These are phyloP conservation scores for Bothriochloa decipiens DNA, from an alignment of 176 grass and related monocot genomes.

Conservation along the genomic window DNA sequence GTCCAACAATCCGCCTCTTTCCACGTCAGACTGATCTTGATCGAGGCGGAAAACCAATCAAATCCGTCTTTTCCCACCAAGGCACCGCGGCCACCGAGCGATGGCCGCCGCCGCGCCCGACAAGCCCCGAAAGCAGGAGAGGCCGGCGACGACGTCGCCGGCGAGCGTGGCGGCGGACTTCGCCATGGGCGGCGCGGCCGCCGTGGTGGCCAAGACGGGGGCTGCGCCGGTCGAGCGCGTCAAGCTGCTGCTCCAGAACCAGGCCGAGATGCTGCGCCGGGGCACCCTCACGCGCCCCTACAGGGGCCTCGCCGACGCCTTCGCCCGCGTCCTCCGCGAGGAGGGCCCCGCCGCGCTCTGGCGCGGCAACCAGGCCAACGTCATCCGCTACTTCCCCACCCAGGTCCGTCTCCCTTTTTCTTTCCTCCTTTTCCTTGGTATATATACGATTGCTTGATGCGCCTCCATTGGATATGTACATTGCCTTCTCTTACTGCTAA, in stretches of 20 bases:
- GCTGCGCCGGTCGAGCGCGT: constrained; percentile 88
- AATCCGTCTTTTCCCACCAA: neutral
- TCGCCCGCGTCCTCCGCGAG: constrained; percentile 72
- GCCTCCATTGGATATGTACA: neutral
- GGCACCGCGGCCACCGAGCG: neutral
- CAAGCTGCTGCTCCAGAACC: constrained; percentile 95
- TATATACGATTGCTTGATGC: neutral
- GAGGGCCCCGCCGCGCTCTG: constrained; percentile 79
- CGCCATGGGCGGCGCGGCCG: constrained; percentile 80
- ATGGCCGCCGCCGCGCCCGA: neutral
- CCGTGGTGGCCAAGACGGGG: constrained; percentile 75
- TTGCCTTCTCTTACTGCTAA: neutral
- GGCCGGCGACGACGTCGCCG: neutral
- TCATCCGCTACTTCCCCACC: constrained; percentile 92
- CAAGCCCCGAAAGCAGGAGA: neutral
- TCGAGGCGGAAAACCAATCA: neutral
- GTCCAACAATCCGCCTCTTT: neutral
- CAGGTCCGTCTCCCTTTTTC: constrained; percentile 46
- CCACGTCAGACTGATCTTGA: neutral
- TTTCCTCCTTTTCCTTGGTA: neutral
- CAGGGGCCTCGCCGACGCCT: constrained; percentile 63
- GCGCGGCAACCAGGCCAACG: constrained; percentile 94
- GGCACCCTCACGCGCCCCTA: constrained; percentile 75
- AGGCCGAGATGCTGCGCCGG: constrained; percentile 79
- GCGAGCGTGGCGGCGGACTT: constrained; percentile 74